Evolutionary conservation across 352 stramenopile genomes (phyloP).

Genomic region (Globisporangium okanoganense): DNA sequence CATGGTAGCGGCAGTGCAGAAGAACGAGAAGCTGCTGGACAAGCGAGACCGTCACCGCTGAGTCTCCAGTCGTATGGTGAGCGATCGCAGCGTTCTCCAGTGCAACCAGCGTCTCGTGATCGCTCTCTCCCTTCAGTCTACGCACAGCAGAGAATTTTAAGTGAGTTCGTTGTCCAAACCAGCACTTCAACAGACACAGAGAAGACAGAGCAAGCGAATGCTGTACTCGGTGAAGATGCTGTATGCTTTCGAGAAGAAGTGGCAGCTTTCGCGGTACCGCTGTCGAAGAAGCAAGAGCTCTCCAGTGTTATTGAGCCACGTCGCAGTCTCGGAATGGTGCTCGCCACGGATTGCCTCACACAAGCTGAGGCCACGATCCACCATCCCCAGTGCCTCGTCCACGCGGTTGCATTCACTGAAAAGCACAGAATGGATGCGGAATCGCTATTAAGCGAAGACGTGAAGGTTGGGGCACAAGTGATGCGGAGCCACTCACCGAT

Average conservation of each 20-base stretch:
- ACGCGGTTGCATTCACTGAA: constrained; percentile 22
- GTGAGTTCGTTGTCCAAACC: neutral
- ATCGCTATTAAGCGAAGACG: too few relatives aligned
- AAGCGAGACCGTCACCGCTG: constrained; percentile 19
- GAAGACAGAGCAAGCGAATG: neutral
- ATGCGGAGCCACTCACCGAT: constrained; percentile 18
- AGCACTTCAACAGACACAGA: neutral
- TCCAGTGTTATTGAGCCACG: constrained; percentile 40
- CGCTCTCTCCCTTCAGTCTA: constrained; percentile 32
- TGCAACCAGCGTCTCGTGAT: constrained; percentile 24
- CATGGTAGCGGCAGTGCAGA: constrained; percentile 32
- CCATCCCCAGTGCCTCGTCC: constrained; percentile 25
- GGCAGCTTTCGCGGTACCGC: constrained; percentile 26
- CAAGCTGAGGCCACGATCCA: constrained; percentile 37
- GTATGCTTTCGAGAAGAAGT: constrained; percentile 34
- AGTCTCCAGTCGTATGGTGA: constrained; percentile 11
- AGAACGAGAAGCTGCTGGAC: constrained; percentile 29
- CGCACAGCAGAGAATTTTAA: neutral
- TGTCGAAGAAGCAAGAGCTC: constrained; percentile 31
- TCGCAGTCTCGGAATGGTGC: constrained; percentile 29
- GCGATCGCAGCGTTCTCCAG: constrained; percentile 56
- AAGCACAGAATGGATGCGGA: neutral
- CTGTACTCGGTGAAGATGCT: constrained; percentile 25
- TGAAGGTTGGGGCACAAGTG: too few relatives aligned
- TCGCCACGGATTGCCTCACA: constrained; percentile 34